These are phyloP conservation scores for Rosellinia necatrix DNA, from an alignment of 2,329 filamentous ascomycete species.

Conservation along the genomic window DNA sequence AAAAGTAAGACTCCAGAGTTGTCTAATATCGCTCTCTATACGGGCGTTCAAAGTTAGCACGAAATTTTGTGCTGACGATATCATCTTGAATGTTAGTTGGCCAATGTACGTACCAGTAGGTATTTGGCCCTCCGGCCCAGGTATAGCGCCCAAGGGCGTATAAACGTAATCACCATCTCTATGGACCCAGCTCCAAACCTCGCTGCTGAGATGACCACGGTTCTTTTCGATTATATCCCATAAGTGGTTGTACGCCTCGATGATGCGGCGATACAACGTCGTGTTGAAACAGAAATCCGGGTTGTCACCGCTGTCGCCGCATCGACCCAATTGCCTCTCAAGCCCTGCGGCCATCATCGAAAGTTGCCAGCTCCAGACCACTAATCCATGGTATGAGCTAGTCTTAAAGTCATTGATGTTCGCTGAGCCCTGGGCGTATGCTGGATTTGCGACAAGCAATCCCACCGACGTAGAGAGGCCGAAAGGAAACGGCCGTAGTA, in stretches of 20 bases:
- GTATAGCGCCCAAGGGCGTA: conserved; percentile 55
- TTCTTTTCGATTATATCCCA: conserved; percentile 67
- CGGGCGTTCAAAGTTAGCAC: neutral
- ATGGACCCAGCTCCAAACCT: conserved; percentile 69
- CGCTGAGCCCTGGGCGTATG: conserved; percentile 53
- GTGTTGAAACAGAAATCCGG: conserved; percentile 57
- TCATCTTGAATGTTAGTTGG: neutral
- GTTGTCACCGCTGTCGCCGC: conserved; percentile 40
- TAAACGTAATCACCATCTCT: conserved; percentile 51
- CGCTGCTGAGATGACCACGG: conserved; percentile 53
- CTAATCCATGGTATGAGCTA: conserved; percentile 65
- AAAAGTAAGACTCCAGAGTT: conserved; percentile 64
- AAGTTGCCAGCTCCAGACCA: conserved; percentile 68
- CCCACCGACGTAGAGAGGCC: conserved; percentile 62
- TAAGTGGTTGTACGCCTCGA: conserved; percentile 59
- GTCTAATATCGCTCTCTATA: conserved; percentile 57
- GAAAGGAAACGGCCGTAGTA: conserved; percentile 61
- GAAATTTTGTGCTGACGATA: neutral
- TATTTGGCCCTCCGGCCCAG: conserved; percentile 50
- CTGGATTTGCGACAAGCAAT: conserved; percentile 65
- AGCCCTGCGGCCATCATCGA: conserved; percentile 68
- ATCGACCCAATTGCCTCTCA: conserved; percentile 60
- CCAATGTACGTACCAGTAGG: conserved; percentile 38
- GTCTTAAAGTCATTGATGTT: conserved; percentile 59
- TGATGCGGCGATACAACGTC: conserved; percentile 50